A percentile compares a stretch with the other conserved stretches of the same genome.
These are phyloP conservation scores for Aureobasidium sp. DNA, from an alignment of 2,329 filamentous ascomycete species.

Conservation along the genomic window DNA sequence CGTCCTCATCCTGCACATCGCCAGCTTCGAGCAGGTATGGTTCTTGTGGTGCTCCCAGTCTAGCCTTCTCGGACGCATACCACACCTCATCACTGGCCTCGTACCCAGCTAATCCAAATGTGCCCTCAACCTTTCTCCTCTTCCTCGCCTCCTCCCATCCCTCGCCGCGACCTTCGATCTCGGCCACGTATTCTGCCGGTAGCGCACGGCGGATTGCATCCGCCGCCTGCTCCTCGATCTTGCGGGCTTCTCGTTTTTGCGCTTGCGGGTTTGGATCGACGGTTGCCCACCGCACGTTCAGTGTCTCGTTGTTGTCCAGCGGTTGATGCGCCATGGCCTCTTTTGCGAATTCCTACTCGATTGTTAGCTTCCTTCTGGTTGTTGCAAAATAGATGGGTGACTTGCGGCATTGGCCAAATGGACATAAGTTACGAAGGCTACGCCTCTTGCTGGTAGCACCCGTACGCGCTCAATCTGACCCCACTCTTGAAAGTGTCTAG, in stretches of 20 bases:
- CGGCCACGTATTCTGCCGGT: conserved; percentile 82
- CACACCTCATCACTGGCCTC: conserved; percentile 92
- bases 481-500: conserved; percentile 95
- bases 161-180: conserved; percentile 71
- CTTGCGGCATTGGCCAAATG: conserved; percentile 57
- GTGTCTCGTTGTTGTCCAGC: conserved; percentile 81
- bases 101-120: conserved; percentile 83
- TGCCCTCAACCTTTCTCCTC: conserved; percentile 79
- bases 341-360: conserved; percentile 61
- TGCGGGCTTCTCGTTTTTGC: conserved; percentile 79
- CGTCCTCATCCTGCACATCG: conserved; percentile 41
- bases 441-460: conserved; percentile 80
- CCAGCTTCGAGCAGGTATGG: conserved; percentile 54
- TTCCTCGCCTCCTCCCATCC: conserved; percentile 62
- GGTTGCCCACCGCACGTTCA: conserved; percentile 97
- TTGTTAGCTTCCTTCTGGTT: neutral
- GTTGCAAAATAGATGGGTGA: neutral
- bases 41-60: conserved; percentile 58
- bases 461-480: conserved; percentile 81
- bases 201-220: conserved; percentile 85
- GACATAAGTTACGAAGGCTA: conserved; percentile 89
- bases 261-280: conserved; percentile 93
- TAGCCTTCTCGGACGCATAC: conserved; percentile 71
- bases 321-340: conserved; percentile 87
- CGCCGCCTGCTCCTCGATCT: conserved; percentile 91